Evolutionary conservation across 2,329 filamentous ascomycete species (phyloP).

Genomic region (Aspergillus pseudotamarii): DNA sequence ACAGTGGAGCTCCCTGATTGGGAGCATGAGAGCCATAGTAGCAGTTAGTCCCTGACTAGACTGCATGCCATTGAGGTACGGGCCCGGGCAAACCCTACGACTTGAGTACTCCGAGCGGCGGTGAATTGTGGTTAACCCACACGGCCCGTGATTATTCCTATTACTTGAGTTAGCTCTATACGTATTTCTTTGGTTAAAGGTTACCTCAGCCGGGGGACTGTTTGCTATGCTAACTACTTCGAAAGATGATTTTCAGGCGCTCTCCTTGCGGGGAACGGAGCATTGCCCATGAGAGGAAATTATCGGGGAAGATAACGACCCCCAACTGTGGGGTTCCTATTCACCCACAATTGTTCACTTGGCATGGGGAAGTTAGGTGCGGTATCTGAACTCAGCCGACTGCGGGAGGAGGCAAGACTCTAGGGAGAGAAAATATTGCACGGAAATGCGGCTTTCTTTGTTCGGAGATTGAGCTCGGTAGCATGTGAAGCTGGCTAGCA

Average conservation of each 20-base stretch:
- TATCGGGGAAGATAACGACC: background rate
- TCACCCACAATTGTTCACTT: constrained; percentile 1
- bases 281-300: constrained; percentile 3
- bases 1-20: constrained; percentile 4
- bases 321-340: background rate
- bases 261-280: constrained; percentile 1
- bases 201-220: background rate
- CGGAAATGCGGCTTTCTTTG: constrained; percentile 4
- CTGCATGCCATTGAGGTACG: constrained; percentile 8
- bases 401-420: background rate
- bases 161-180: background rate
- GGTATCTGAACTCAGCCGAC: background rate
- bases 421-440: background rate
- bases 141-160: background rate
- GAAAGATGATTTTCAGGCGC: constrained; percentile 1
- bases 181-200: background rate
- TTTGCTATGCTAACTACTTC: background rate
- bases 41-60: constrained; percentile 13
- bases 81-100: background rate
- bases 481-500: constrained; percentile 19
- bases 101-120: background rate
- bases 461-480: constrained; percentile 16
- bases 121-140: constrained; percentile 6
- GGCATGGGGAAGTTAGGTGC: background rate
- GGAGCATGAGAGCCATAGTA: constrained; percentile 3